phyloP scores from a whole-genome alignment of 345 rosid genomes.

The Populus pruinosa region DNA sequence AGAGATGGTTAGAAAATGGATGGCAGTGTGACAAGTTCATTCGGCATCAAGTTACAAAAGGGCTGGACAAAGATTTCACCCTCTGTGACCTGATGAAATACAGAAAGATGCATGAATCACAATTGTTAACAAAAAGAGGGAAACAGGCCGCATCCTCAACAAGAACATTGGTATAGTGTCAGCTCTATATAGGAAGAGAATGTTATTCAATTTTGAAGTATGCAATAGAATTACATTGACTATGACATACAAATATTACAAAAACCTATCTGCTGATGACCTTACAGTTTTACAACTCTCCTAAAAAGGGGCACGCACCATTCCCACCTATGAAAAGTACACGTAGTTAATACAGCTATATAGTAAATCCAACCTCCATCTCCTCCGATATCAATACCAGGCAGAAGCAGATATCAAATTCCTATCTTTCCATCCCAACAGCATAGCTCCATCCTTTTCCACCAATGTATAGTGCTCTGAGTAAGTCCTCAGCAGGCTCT shows the following conservation, averaged over 20 bases:
- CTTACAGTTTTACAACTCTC: not conserved
- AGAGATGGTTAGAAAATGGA: not conserved
- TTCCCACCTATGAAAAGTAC: not conserved
- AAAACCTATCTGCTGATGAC: not conserved
- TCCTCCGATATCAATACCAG: slow-evolving; percentile 39
- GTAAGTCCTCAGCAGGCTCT: slow-evolving; percentile 44
- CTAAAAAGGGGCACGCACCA: not conserved
- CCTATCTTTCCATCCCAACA: slow-evolving; percentile 68
- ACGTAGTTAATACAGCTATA: slow-evolving; percentile 4
- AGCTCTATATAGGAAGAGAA: not conserved
- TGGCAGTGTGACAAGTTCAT: not conserved
- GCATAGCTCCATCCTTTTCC: slow-evolving; percentile 66
- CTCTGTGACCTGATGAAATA: not conserved
- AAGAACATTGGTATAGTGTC: not conserved
- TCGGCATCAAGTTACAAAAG: not conserved
- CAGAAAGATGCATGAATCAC: not conserved
- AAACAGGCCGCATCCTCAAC: not conserved
- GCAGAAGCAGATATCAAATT: slow-evolving; percentile 65
- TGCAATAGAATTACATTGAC: not conserved
- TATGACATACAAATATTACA: not conserved
- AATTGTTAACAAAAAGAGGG: not conserved
- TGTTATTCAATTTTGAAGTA: not conserved
- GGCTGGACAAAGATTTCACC: not conserved
- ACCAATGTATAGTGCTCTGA: slow-evolving; percentile 47
- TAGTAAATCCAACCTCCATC: not conserved